A percentile compares a stretch with the other conserved stretches of the same genome.
Evolutionary conservation across 345 rosid species (phyloP).

Genomic region (Draba incana): DNA sequence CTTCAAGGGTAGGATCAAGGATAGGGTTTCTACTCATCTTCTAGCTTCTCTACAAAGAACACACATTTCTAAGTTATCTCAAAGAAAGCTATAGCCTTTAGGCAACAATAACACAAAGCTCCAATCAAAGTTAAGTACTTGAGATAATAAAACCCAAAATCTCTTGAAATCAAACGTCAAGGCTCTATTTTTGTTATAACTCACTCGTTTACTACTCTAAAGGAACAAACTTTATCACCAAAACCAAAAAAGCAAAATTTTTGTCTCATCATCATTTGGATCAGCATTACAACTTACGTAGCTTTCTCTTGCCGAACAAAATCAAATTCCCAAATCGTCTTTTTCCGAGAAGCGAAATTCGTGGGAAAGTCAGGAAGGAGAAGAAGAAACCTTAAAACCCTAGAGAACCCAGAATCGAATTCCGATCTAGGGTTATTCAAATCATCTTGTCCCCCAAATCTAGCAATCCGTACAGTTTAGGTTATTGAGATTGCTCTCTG

Average conservation of each 20-base stretch:
- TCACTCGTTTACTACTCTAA: constrained; percentile 9
- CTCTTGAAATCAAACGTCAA: not conserved
- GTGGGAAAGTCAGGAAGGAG: constrained; percentile 2
- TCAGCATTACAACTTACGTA: constrained; percentile 11
- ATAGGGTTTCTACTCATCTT: constrained; percentile 50
- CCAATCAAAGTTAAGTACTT: constrained; percentile 17
- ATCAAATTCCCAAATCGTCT: not conserved
- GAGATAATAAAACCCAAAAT: constrained; percentile 10
- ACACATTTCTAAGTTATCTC: constrained; percentile 26
- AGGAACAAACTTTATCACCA: constrained; percentile 35
- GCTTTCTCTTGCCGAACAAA: not conserved
- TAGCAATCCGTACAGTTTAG: constrained; percentile 4
- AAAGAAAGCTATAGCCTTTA: not conserved
- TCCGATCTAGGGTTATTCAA: constrained; percentile 23
- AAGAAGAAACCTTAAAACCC: not conserved
- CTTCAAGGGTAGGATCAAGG: constrained; percentile 59
- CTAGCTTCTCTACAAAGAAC: constrained; percentile 28
- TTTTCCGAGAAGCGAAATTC: constrained; percentile 1
- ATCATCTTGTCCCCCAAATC: constrained; percentile 6
- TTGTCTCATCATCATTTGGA: not conserved
- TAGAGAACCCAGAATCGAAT: constrained; percentile 26
- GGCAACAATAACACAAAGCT: constrained; percentile 13
- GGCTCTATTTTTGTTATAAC: not conserved
- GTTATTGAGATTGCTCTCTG: not conserved
- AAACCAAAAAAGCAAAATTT: constrained; percentile 7